Evolutionary conservation across 2,329 filamentous ascomycete species (phyloP).

Genomic region (Ascosphaera apis): DNA sequence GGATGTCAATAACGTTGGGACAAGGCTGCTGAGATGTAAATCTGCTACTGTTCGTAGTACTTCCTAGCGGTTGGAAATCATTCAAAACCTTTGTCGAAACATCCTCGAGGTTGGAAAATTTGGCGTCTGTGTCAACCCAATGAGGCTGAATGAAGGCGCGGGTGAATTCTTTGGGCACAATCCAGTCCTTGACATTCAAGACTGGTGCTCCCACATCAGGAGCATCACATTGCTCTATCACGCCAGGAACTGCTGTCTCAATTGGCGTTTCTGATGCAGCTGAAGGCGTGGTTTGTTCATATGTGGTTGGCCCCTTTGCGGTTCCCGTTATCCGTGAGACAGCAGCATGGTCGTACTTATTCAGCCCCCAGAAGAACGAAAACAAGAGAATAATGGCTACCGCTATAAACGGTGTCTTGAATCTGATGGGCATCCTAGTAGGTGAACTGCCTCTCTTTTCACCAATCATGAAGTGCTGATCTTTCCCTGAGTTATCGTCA

Average conservation of each 20-base stretch:
- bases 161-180: constrained; percentile 21
- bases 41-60: constrained; percentile 17
- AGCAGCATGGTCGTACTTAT: constrained; percentile 17
- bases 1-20: constrained; percentile 17
- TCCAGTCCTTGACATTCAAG: constrained; percentile 18
- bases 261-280: neutral
- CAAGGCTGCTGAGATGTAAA: constrained; percentile 10
- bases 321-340: constrained; percentile 16
- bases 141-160: constrained; percentile 20
- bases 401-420: constrained; percentile 17
- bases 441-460: no score
- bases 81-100: constrained; percentile 17
- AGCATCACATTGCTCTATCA: neutral
- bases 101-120: constrained; percentile 17
- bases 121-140: constrained; percentile 13
- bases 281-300: constrained; percentile 4
- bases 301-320: constrained; percentile 10
- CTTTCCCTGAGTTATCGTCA: no score
- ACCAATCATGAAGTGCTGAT: no score
- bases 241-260: neutral
- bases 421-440: constrained; percentile 11
- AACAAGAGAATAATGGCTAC: constrained; percentile 16
- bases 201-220: constrained; percentile 8
- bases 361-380: constrained; percentile 19
- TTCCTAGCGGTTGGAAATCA: constrained; percentile 16